A percentile compares a stretch with the other conserved stretches of the same genome.
These are phyloP conservation scores for Sphaerosporella brunnea DNA, from an alignment of 495 filamentous ascomycete genomes.

Conservation along the genomic window DNA sequence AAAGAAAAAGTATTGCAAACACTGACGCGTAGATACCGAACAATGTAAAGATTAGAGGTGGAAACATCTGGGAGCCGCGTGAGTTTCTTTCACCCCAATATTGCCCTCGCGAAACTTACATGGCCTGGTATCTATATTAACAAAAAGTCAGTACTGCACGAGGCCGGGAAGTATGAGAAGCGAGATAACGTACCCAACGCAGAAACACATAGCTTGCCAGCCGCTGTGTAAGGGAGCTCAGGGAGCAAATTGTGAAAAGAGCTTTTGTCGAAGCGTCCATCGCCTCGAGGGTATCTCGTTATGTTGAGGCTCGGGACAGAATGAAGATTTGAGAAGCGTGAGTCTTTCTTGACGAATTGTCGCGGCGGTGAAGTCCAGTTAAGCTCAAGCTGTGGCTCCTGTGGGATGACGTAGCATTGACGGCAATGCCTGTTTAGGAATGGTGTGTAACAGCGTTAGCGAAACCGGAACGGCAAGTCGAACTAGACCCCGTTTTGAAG, in stretches of 20 bases:
- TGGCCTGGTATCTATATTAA: constrained; percentile 45
- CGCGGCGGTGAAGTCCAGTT: background rate
- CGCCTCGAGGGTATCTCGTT: constrained; percentile 1
- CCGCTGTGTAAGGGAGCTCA: constrained; percentile 47
- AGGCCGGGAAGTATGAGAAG: too few species aligned
- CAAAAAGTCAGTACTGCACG: too few species aligned
- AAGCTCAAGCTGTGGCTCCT: background rate
- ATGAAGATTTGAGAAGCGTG: background rate
- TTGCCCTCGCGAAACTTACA: constrained; percentile 21
- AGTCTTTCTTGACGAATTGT: background rate
- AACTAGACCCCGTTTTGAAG: too few species aligned
- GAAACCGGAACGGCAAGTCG: too few species aligned
- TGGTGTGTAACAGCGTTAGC: too few species aligned
- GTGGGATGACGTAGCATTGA: constrained; percentile 6
- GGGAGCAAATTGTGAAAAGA: constrained; percentile 25
- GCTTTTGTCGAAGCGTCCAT: constrained; percentile 16
- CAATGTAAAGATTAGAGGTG: constrained; percentile 48
- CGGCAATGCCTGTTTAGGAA: too few species aligned
- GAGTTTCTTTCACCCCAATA: constrained; percentile 6
- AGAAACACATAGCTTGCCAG: constrained; percentile 54
- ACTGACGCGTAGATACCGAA: constrained; percentile 56
- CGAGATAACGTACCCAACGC: constrained; percentile 69
- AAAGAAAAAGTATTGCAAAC: constrained; percentile 41
- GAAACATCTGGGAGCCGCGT: constrained; percentile 32
- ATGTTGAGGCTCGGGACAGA: background rate